Evolutionary conservation across 2,329 filamentous ascomycete species (phyloP).

Genomic region (Cadophora luteo-olivacea): DNA sequence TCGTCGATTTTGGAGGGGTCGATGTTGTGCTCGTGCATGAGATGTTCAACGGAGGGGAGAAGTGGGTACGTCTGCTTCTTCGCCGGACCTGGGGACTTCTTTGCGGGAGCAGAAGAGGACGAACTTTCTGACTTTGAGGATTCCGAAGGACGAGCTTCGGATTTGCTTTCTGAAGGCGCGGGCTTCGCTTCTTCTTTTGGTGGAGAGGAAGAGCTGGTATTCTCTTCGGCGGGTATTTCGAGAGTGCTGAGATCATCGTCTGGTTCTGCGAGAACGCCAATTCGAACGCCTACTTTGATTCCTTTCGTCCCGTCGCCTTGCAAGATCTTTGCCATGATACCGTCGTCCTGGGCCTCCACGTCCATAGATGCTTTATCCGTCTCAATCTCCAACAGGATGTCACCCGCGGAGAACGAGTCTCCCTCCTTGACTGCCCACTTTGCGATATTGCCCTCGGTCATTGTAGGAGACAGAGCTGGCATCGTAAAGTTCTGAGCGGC

Average conservation of each 20-base stretch:
- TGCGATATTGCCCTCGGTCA: slow-evolving; percentile 92
- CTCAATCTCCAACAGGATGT: slow-evolving; percentile 90
- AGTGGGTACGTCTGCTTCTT: slow-evolving; percentile 74
- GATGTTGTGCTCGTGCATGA: slow-evolving; percentile 81
- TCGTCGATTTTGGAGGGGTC: slow-evolving; percentile 76
- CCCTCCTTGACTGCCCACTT: slow-evolving; percentile 88
- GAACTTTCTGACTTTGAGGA: slow-evolving; percentile 24
- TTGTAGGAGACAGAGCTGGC: slow-evolving; percentile 89
- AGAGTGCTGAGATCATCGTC: slow-evolving; percentile 80
- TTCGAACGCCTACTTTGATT: slow-evolving; percentile 79
- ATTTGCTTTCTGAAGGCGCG: slow-evolving; percentile 33
- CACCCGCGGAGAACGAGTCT: slow-evolving; percentile 80
- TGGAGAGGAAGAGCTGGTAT: slow-evolving; percentile 40
- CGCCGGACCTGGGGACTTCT: slow-evolving; percentile 54
- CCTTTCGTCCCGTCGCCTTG: slow-evolving; percentile 75
- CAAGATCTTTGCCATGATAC: slow-evolving; percentile 83
- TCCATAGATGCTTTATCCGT: slow-evolving; percentile 96
- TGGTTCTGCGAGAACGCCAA: slow-evolving; percentile 81
- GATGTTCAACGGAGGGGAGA: slow-evolving; percentile 81
- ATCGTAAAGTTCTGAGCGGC: slow-evolving; percentile 89
- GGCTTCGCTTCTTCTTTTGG: slow-evolving; percentile 42
- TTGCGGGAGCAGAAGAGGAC: slow-evolving; percentile 36
- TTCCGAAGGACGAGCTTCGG: slow-evolving; percentile 30
- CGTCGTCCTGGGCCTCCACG: slow-evolving; percentile 90
- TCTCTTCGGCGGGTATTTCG: slow-evolving; percentile 75